phyloP scores from a whole-genome alignment of 345 rosid species.

The Populus davidiana region DNA sequence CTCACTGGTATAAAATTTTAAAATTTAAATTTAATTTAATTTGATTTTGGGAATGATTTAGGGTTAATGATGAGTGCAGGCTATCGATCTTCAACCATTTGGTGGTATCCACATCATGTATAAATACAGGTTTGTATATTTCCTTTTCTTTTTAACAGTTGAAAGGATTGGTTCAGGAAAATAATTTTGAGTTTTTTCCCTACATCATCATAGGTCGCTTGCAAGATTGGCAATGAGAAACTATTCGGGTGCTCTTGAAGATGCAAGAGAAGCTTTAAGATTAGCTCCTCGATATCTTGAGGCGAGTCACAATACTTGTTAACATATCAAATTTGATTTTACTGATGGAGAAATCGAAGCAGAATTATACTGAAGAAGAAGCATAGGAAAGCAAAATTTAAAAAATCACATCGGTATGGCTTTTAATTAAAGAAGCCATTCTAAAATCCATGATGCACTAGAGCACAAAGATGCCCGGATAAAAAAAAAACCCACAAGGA shows the following conservation, averaged over 20 bases:
- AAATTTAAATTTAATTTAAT: no score
- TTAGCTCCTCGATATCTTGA: conserved; percentile 56
- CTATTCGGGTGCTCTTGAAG: conserved; percentile 68
- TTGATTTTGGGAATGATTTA: no score
- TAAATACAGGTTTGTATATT: conserved; percentile 53
- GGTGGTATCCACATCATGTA: conserved; percentile 71
- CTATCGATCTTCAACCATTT: conserved; percentile 58
- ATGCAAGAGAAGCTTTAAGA: conserved; percentile 49
- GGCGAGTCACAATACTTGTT: conserved; percentile 28
- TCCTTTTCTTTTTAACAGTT: background rate
- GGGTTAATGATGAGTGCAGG: conserved; percentile 38
- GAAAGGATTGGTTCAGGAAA: no score
- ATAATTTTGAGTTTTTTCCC: conserved; percentile 5
- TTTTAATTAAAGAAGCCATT: no score
- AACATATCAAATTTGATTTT: background rate
- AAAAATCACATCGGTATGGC: background rate
- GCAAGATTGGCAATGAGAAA: conserved; percentile 65
- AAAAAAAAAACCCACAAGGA: no score
- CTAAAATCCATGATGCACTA: no score
- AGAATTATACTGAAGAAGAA: background rate
- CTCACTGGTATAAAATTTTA: conserved; percentile 41
- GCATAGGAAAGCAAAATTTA: background rate
- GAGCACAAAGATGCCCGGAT: no score
- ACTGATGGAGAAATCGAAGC: no score
- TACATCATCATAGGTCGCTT: conserved; percentile 51